phyloP scores from a whole-genome alignment of 805 yeast species.

The Metschnikowia lochheadii region DNA sequence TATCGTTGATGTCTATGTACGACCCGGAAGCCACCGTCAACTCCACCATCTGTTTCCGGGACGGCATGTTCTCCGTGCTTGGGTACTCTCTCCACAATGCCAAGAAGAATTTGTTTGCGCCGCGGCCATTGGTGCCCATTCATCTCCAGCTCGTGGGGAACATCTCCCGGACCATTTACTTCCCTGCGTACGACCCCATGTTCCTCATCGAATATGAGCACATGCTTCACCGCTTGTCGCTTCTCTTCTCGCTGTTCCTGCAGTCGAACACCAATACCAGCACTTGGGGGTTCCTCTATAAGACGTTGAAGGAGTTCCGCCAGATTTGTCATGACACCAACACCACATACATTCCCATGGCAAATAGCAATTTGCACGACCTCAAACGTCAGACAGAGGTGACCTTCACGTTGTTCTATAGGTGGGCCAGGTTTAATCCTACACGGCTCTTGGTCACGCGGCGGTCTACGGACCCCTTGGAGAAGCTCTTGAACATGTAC shows the following conservation, averaged over 20 bases:
- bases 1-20: slow-evolving; percentile 38
- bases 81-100: slow-evolving; percentile 20
- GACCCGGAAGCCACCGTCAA: slow-evolving; percentile 40
- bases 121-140: slow-evolving; percentile 23
- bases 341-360: slow-evolving; percentile 25
- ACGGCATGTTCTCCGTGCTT: slow-evolving; percentile 37
- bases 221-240: slow-evolving; percentile 26
- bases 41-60: slow-evolving; percentile 36
- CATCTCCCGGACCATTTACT: slow-evolving; percentile 30
- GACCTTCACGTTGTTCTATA: slow-evolving; percentile 30
- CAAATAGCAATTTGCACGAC: slow-evolving; percentile 22
- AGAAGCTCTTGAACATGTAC: slow-evolving; percentile 29
- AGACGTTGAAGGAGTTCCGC: slow-evolving; percentile 22
- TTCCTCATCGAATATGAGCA: slow-evolving; percentile 28
- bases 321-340: slow-evolving; percentile 24
- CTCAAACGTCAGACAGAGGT: slow-evolving; percentile 30
- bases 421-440: slow-evolving; percentile 36
- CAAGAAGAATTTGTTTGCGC: slow-evolving; percentile 9
- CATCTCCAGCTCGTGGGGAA: slow-evolving; percentile 35
- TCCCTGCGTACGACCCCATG: slow-evolving; percentile 32
- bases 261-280: slow-evolving; percentile 3
- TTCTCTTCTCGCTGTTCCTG: slow-evolving; percentile 2
- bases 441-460: slow-evolving; percentile 24
- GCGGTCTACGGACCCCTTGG: slow-evolving; percentile 26
- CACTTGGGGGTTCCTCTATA: slow-evolving; percentile 17